phyloP scores from a whole-genome alignment of 805 yeast species.

The Ogataea parapolymorpha region DNA sequence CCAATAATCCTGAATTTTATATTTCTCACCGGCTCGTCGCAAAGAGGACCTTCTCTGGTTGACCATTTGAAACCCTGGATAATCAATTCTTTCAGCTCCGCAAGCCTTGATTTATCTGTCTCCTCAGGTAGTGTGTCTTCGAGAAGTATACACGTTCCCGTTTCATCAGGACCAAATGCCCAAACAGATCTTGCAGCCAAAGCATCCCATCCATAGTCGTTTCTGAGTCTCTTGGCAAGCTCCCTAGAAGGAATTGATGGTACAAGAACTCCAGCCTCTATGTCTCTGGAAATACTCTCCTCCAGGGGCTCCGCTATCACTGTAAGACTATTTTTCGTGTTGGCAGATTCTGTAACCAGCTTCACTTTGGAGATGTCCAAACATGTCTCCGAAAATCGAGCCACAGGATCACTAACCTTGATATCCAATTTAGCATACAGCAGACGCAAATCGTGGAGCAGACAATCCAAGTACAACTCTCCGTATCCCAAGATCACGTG shows the following conservation, averaged over 20 bases:
- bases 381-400: conserved; percentile 77
- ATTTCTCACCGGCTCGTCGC: conserved; percentile 75
- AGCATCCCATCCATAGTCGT: conserved; percentile 74
- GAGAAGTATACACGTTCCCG: conserved; percentile 47
- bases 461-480: conserved; percentile 81
- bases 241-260: conserved; percentile 37
- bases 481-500: conserved; percentile 80
- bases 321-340: conserved; percentile 55
- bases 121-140: conserved; percentile 78
- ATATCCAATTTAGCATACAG: conserved; percentile 64
- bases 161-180: conserved; percentile 64
- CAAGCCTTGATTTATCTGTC: conserved; percentile 52
- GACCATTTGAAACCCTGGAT: conserved; percentile 84
- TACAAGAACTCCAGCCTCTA: conserved; percentile 44
- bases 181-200: conserved; percentile 79
- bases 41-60: conserved; percentile 83
- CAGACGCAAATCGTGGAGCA: conserved; percentile 69
- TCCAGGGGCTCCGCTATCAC: conserved; percentile 75
- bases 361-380: conserved; percentile 62
- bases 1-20: conserved; percentile 70
- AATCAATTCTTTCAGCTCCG: conserved; percentile 49
- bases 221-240: conserved; percentile 53
- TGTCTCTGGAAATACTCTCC: conserved; percentile 49
- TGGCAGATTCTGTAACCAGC: conserved; percentile 56
- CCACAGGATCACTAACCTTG: conserved; percentile 81